Conservation (phyloP, 1,284 basidiomycete species). For the Ceratobasidium sp. region DNA sequence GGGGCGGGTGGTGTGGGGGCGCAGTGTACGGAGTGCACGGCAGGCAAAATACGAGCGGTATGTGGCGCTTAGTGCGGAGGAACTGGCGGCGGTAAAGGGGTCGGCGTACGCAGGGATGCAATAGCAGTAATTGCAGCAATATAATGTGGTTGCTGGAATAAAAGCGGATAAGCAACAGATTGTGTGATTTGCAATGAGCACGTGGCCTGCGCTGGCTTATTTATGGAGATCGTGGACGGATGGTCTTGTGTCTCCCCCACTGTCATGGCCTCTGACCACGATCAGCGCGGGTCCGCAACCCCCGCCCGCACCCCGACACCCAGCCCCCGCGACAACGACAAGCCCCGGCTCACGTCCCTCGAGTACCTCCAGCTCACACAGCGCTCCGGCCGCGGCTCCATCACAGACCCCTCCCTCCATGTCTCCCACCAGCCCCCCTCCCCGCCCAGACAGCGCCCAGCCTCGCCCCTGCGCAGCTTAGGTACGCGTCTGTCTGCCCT, state of each 20-base stretch:
- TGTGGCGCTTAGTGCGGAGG: slow-evolving; percentile 22
- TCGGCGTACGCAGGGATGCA: slow-evolving; percentile 21
- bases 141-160: background rate
- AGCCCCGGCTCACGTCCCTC: slow-evolving; percentile 70
- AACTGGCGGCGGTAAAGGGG: slow-evolving; percentile 17
- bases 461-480: slow-evolving; percentile 60
- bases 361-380: slow-evolving; percentile 76
- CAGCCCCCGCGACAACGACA: slow-evolving; percentile 50
- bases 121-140: background rate
- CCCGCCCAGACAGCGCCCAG: slow-evolving; percentile 60
- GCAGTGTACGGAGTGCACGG: slow-evolving; percentile 38
- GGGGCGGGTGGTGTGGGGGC: slow-evolving; percentile 35
- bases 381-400: slow-evolving; percentile 69
- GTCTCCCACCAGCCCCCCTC: slow-evolving; percentile 61
- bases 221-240: slow-evolving; percentile 39
- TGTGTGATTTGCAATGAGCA: slow-evolving; percentile 32
- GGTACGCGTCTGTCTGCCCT: slow-evolving; percentile 48
- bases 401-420: slow-evolving; percentile 81
- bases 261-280: slow-evolving; percentile 13
- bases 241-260: slow-evolving; percentile 8
- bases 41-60: slow-evolving; percentile 42
- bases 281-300: slow-evolving; percentile 29
- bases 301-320: slow-evolving; percentile 48
- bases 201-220: slow-evolving; percentile 39
- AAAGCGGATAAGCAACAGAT: slow-evolving; percentile 30